Base-by-base conservation (phyloP, 352 stramenopile genomes). In the Phytophthora cactorum region DNA sequence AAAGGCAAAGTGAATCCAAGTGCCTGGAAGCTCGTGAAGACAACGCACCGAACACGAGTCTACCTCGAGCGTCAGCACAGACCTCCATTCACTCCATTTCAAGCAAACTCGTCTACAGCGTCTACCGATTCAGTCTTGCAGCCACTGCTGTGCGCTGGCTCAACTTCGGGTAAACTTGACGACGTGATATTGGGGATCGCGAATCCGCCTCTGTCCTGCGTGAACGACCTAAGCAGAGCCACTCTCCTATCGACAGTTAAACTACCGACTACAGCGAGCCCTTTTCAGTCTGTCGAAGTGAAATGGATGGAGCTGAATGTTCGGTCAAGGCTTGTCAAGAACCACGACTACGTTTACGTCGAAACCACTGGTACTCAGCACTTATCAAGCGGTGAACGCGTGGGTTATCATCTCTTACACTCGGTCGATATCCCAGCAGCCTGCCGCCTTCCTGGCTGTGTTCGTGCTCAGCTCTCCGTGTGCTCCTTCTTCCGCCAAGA, bases 401-500 rank as follows among this genome's bases (percentile, higher is more conserved):
- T 88, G 2, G 74, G 76, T 6, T 88, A 76, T 52, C 82, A 89
- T 28, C 31, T 90, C 2, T 59, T 83, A 38, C 79, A 89, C 67
- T 88, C 78, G 28, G 64, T 88, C 12, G 60, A 74, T 14, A 74
- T 89, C 43, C 54, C 63, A 2, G 46, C 74, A 55, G 71, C 70
- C 6, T 46, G 56, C 0, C 39, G 39, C 1, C 52, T 73, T 5
- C 32, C 57, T 12, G 51, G 49, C 49, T 57, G 66, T 28, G 50
- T 78, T 44, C 78, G 81, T 4, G 74, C 66, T 32, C 71, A 78
- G 10, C 27, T 74, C 5, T 80, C 74, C 4, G 53, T 74, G 28
- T 82, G 74, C 27, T 72, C 60, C 1, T 68, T 82, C 34, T 80
- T 72, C 22, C 60, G 74, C 5, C 70, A 84, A 68, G 57, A 38